These are phyloP conservation scores for Lathyrus sativus DNA, from an alignment of 306 rosid genomes.

Conservation along the genomic window DNA sequence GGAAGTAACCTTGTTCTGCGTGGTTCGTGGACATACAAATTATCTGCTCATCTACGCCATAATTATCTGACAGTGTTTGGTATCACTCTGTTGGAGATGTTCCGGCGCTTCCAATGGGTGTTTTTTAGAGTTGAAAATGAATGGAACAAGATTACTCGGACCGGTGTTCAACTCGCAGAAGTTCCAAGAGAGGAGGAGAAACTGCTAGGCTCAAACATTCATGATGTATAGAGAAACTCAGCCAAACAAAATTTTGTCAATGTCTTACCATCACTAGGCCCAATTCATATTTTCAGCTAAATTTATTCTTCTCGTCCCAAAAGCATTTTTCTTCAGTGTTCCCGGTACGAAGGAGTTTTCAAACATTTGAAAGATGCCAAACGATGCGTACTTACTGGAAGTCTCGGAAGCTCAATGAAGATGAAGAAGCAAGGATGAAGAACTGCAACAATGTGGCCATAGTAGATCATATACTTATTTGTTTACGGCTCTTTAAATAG, in stretches of 20 bases:
- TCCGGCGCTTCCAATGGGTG: constrained; percentile 93
- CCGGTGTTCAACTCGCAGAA: constrained; percentile 68
- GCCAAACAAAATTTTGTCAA: constrained; percentile 42
- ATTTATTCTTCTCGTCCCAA: constrained; percentile 31
- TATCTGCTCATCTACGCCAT: constrained; percentile 96
- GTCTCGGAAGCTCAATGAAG: constrained; percentile 32
- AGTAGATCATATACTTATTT: background rate
- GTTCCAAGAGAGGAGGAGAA: constrained; percentile 68
- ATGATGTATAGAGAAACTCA: constrained; percentile 59
- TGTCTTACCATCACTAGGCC: constrained; percentile 29
- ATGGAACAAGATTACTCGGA: constrained; percentile 77
- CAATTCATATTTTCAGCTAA: constrained; percentile 38
- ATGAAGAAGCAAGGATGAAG: constrained; percentile 31
- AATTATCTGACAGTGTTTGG: constrained; percentile 86
- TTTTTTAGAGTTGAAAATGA: constrained; percentile 95
- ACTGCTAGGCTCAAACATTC: constrained; percentile 59
- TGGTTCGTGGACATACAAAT: constrained; percentile 91
- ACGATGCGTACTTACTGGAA: constrained; percentile 5
- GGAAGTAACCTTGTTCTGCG: constrained; percentile 87
- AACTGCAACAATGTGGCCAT: constrained; percentile 32
- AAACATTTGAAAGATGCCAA: constrained; percentile 22
- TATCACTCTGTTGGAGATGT: constrained; percentile 75
- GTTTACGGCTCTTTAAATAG: constrained; percentile 27
- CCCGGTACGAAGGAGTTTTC: constrained; percentile 36
- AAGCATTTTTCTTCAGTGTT: constrained; percentile 29